Conservation (phyloP, 2,329 filamentous ascomycete species). For the Plenodomus tracheiphilus region DNA sequence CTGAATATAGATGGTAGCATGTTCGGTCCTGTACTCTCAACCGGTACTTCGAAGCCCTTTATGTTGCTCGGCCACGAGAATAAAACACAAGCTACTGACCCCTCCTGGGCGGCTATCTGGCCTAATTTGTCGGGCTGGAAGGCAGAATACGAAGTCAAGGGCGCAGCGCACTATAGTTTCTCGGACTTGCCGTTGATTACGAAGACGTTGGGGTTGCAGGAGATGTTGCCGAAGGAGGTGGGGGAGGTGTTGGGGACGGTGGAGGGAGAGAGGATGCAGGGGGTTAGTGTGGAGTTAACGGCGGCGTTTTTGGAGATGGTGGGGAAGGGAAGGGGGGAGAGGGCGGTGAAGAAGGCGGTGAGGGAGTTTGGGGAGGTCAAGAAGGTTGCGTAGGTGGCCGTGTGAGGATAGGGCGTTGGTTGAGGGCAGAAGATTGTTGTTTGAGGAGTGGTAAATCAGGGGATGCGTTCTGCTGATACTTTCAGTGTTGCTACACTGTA, state of each 20-base stretch:
- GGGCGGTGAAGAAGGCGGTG: not conserved
- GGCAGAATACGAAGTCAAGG: conserved; percentile 30
- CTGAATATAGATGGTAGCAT: conserved; percentile 44
- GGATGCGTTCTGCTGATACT: no score
- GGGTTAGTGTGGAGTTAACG: conserved; percentile 23
- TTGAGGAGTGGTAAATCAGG: no score
- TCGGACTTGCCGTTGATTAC: conserved; percentile 28
- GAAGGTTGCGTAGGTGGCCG: conserved; percentile 6
- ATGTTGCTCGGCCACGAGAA: conserved; percentile 33
- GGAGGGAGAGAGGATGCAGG: conserved; percentile 24
- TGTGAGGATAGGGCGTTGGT: no score
- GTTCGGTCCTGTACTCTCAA: conserved; percentile 22
- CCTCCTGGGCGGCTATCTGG: conserved; percentile 31
- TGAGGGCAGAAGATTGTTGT: no score
- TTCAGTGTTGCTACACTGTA: no score
- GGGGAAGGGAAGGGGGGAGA: conserved; percentile 15
- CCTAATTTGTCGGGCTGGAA: conserved; percentile 28
- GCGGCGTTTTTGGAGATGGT: conserved; percentile 25
- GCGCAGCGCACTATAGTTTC: conserved; percentile 32
- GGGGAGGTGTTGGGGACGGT: conserved; percentile 25
- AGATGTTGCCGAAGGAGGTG: conserved; percentile 17
- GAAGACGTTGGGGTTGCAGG: conserved; percentile 18
- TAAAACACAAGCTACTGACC: conserved; percentile 32
- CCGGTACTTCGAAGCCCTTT: conserved; percentile 21
- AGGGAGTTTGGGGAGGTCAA: conserved; percentile 21